Evolutionary conservation across 2,329 filamentous ascomycete species (phyloP).

Genomic region (Orbilia quercus): DNA sequence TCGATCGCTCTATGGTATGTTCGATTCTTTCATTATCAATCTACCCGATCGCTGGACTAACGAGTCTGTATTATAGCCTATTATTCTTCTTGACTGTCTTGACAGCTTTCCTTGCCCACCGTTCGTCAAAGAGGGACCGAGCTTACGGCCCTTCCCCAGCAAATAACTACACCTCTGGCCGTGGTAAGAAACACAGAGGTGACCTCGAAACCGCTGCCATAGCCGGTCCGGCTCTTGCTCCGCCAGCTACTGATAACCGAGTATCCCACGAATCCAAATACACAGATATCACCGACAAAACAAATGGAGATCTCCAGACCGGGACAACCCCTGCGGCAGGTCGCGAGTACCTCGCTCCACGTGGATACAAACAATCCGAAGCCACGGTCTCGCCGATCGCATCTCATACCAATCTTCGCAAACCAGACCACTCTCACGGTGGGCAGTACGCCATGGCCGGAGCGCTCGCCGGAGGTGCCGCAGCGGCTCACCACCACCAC

Average conservation of each 20-base stretch:
- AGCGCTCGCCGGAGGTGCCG: slow-evolving; percentile 40
- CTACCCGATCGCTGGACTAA: slow-evolving; percentile 1
- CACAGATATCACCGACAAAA: slow-evolving; percentile 47
- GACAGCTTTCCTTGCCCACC: slow-evolving; percentile 49
- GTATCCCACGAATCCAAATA: slow-evolving; percentile 52
- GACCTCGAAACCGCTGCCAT: slow-evolving; percentile 40
- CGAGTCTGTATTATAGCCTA: slow-evolving; percentile 29
- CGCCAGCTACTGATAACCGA: slow-evolving; percentile 38
- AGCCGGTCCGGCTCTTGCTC: slow-evolving; percentile 32
- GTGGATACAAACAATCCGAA: slow-evolving; percentile 32
- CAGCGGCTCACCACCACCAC: slow-evolving; percentile 46
- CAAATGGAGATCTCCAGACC: slow-evolving; percentile 41
- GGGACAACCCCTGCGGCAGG: slow-evolving; percentile 19
- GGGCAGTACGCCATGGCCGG: slow-evolving; percentile 52
- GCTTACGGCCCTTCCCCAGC: slow-evolving; percentile 57
- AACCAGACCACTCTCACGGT: slow-evolving; percentile 39
- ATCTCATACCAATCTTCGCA: slow-evolving; percentile 20
- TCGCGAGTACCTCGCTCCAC: slow-evolving; percentile 52
- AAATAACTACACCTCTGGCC: slow-evolving; percentile 54
- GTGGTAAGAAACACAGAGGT: slow-evolving; percentile 33
- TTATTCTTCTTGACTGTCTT: slow-evolving; percentile 50
- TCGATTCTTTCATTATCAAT: not conserved
- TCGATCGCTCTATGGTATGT: slow-evolving; percentile 33
- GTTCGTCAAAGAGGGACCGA: slow-evolving; percentile 46
- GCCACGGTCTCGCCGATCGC: slow-evolving; percentile 30